phyloP scores from a whole-genome alignment of 1,284 basidiomycete genomes.

The Rhodotorula sp. region DNA sequence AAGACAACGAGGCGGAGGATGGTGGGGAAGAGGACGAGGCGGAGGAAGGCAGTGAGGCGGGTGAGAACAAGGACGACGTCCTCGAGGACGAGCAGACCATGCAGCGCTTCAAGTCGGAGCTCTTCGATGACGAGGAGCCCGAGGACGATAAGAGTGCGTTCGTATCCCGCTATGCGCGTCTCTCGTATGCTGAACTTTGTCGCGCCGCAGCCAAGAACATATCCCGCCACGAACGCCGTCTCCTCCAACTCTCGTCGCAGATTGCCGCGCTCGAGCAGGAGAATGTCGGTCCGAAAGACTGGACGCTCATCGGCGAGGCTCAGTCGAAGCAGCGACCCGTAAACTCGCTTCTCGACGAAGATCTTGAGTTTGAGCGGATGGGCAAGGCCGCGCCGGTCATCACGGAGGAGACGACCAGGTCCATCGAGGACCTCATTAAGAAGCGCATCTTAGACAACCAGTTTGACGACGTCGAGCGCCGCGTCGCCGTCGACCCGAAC shows the following conservation, averaged over 20 bases:
- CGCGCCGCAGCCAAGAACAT: conserved; percentile 43
- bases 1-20: conserved; percentile 43
- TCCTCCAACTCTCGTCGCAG: conserved; percentile 54
- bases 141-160: conserved; percentile 45
- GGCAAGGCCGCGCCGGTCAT: conserved; percentile 83
- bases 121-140: conserved; percentile 57
- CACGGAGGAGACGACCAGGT: conserved; percentile 80
- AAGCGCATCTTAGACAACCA: conserved; percentile 75
- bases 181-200: neutral
- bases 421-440: conserved; percentile 89
- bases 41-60: conserved; percentile 10
- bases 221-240: conserved; percentile 56
- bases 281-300: conserved; percentile 66
- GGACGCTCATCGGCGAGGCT: conserved; percentile 92
- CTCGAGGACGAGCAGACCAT: conserved; percentile 49
- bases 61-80: conserved; percentile 38
- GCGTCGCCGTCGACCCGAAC: conserved; percentile 72
- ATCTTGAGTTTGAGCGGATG: conserved; percentile 88
- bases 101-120: conserved; percentile 54
- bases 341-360: conserved; percentile 88
- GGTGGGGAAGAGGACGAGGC: conserved; percentile 33
- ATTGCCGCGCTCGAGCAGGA: conserved; percentile 57
- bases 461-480: conserved; percentile 88
- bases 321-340: conserved; percentile 76
- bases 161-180: neutral